Percentiles rank a stretch among this genome's conserved stretches.
Conservation (phyloP, 2,329 filamentous ascomycete species). For the Penicillium sp. region DNA sequence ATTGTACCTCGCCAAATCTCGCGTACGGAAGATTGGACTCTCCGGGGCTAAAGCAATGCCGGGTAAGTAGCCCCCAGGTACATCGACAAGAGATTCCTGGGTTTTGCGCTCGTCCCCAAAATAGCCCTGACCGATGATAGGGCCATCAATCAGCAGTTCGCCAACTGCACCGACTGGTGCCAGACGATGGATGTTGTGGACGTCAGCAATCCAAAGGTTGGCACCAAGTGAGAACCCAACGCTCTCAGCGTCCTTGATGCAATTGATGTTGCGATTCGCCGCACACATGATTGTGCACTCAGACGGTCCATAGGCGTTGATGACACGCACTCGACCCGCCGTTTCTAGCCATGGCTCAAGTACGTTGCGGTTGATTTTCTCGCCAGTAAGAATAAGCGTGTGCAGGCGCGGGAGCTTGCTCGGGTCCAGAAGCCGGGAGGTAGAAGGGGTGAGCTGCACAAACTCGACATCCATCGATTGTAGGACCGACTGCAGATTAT, state of each 20-base stretch:
- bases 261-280: background rate
- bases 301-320: conserved; percentile 15
- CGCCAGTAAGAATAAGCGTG: background rate
- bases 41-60: background rate
- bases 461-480: background rate
- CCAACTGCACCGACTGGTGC: conserved; percentile 16
- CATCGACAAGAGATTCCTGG: conserved; percentile 1
- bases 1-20: conserved; percentile 43
- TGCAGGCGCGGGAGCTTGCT: background rate
- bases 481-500: conserved; percentile 46
- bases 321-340: background rate
- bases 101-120: conserved; percentile 10
- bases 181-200: background rate
- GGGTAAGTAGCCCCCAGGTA: background rate
- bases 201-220: conserved; percentile 12
- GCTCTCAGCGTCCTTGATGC: background rate
- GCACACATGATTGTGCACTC: conserved; percentile 11
- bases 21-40: conserved; percentile 16
- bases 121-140: conserved; percentile 13
- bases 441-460: conserved; percentile 5
- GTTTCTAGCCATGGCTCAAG: background rate
- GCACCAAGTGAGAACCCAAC: background rate
- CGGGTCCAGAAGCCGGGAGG: background rate
- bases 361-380: background rate
- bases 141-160: conserved; percentile 18